Percentiles rank a stretch among this genome's conserved stretches.
phyloP scores from a whole-genome alignment of 345 rosid genomes.

The Clausena lansium region DNA sequence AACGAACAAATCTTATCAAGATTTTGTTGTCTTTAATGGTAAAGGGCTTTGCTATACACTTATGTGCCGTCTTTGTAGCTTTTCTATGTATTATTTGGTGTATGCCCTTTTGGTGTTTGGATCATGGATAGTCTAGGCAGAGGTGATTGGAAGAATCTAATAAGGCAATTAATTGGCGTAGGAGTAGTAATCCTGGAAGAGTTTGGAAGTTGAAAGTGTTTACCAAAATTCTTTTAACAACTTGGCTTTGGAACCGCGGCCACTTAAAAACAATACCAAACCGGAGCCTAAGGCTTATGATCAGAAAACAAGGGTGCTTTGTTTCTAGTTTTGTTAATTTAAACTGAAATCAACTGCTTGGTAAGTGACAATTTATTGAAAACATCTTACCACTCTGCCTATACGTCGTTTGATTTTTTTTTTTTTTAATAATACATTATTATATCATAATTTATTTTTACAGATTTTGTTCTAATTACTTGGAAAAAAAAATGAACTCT shows the following conservation, averaged over 20 bases:
- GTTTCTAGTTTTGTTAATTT: not conserved
- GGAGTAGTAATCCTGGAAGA: not conserved
- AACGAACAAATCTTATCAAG: not conserved
- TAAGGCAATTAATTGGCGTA: not conserved
- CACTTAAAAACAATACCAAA: not conserved
- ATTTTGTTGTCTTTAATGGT: constrained; percentile 1
- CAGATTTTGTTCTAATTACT: no score
- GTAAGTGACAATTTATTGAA: not conserved
- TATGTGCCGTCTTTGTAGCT: not conserved
- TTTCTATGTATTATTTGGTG: not conserved
- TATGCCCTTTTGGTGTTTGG: not conserved
- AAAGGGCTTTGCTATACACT: not conserved
- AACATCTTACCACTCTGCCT: no score
- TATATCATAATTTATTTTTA: no score
- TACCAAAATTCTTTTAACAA: no score
- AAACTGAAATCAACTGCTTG: not conserved
- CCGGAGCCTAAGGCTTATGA: not conserved
- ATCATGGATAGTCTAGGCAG: not conserved
- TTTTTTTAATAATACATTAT: no score
- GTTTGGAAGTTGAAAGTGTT: no score
- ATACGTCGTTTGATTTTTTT: no score
- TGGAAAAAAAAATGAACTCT: no score
- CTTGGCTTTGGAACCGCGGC: no score
- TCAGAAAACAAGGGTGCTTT: not conserved
- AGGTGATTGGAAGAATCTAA: not conserved